A percentile compares a stretch with the other conserved stretches of the same genome.
Evolutionary conservation across 352 stramenopile genomes (phyloP).

Genomic region (Phytophthora fragariae): DNA sequence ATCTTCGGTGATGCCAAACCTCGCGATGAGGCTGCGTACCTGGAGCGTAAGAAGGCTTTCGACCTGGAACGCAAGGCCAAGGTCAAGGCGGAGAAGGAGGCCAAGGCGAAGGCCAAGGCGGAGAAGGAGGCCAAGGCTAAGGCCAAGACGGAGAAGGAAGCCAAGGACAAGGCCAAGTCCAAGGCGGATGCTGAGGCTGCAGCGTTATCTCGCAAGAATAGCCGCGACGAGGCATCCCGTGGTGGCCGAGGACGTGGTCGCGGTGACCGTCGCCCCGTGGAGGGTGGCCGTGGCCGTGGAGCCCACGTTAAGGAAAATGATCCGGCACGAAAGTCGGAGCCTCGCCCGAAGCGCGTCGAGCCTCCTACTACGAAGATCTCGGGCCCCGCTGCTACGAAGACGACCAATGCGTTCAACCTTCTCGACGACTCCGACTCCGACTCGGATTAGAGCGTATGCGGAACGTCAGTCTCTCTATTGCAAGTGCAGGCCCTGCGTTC

Average conservation of each 20-base stretch:
- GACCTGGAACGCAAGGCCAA: constrained; percentile 44
- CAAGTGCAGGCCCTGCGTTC: constrained; percentile 17
- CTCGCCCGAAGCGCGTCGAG: constrained; percentile 55
- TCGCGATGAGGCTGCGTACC: constrained; percentile 72
- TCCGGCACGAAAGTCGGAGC: constrained; percentile 54
- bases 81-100: constrained; percentile 37
- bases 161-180: constrained; percentile 31
- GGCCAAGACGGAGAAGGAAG: constrained; percentile 10
- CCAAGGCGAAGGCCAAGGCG: constrained; percentile 26
- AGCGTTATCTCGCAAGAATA: constrained; percentile 25
- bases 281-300: constrained; percentile 41
- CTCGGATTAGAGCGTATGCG: constrained; percentile 48
- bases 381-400: constrained; percentile 63
- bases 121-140: constrained; percentile 11
- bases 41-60: constrained; percentile 67
- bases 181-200: constrained; percentile 29
- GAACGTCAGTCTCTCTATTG: constrained; percentile 24
- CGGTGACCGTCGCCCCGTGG: constrained; percentile 38
- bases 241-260: constrained; percentile 51
- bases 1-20: constrained; percentile 91
- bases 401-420: constrained; percentile 68
- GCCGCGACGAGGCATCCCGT: constrained; percentile 34
- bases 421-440: constrained; percentile 81
- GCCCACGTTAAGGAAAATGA: constrained; percentile 36
- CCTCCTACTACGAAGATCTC: constrained; percentile 62